Evolutionary conservation across 306 rosid species (phyloP), one percentile per base, ranked within the genome.

Genomic region (Pyrus communis): DNA sequence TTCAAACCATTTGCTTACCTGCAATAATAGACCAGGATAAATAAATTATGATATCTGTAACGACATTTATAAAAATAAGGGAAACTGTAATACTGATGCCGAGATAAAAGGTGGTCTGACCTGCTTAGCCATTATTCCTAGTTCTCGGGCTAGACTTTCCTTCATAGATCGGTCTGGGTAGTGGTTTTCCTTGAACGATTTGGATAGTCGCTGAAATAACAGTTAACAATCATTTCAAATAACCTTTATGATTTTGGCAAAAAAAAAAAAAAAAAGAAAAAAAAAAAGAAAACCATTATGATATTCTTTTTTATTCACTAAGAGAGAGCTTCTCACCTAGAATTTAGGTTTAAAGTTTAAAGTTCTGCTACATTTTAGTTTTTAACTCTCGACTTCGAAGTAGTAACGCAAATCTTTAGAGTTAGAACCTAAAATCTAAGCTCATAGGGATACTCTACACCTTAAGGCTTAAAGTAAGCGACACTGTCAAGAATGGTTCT

Each of bases 1-100:
- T 79, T 80, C 97, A 81, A 96, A 96, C 98, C 98, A 96, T 88
- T 91, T 96, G 87, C 84, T 78, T 75, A 96, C 98, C 99, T 96
- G 85, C 55, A 68, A 69, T 67, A 42, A 69, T 9, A 54, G 30
- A 70, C 70, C 63, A 25, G 51, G 62, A 27, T 49, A 4, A 57
- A 62, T 54, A 68, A 62, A 17, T 31, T 23, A 59, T 9, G 15
- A 57, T 25, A 51, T 62, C 3, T 33, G 28, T 43, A 22, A n/a
- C 4, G 23, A 67, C 43, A 43, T 45, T 12, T 46, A 12, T 28
- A 77, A 75, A n/a, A 35, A 4, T 2, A 51, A 21, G 9, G 15
- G 61, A 35, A 52, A 4, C 52, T 54, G 57, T 22, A 27, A 58
- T 64, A 46, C 74, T 11, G 75, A 52, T 52, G 80, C 65, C 60